These are phyloP conservation scores for Rhizopus microsporus DNA, from an alignment of 371 early-diverging fungal species.

Conservation along the genomic window DNA sequence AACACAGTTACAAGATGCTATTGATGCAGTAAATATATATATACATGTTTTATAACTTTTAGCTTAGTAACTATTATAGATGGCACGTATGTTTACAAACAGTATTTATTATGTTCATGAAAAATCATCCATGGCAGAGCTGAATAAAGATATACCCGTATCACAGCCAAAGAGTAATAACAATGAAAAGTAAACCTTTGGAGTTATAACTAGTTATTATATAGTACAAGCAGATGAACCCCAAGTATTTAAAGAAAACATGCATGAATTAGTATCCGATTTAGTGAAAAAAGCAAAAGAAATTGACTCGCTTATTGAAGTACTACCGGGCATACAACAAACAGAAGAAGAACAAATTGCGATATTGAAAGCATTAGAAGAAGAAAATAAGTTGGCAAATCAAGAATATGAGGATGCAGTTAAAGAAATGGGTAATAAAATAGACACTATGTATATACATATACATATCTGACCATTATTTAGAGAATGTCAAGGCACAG, in stretches of 20 bases:
- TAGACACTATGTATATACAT: neutral
- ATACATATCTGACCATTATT: neutral
- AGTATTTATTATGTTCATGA: slow-evolving; percentile 56
- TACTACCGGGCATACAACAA: slow-evolving; percentile 64
- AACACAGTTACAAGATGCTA: slow-evolving; percentile 67
- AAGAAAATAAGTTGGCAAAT: slow-evolving; percentile 48
- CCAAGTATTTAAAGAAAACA: slow-evolving; percentile 54
- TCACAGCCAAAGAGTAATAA: slow-evolving; percentile 45
- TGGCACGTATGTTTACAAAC: slow-evolving; percentile 56
- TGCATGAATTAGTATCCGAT: slow-evolving; percentile 65
- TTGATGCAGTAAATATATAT: slow-evolving; percentile 45
- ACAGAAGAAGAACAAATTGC: slow-evolving; percentile 65
- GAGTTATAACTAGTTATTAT: neutral
- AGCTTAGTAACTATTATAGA: slow-evolving; percentile 17
- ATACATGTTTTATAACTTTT: neutral
- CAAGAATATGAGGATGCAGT: slow-evolving; percentile 55
- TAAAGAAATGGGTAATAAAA: slow-evolving; percentile 41
- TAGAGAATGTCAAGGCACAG: slow-evolving; percentile 36
- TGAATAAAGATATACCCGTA: slow-evolving; percentile 44
- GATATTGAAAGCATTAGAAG: slow-evolving; percentile 31
- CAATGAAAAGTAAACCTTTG: neutral
- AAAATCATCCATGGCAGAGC: slow-evolving; percentile 47
- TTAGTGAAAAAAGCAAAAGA: slow-evolving; percentile 73
- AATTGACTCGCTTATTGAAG: slow-evolving; percentile 69
- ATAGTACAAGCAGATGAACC: slow-evolving; percentile 52